phyloP scores from a whole-genome alignment of 2,329 filamentous ascomycete genomes.

The Colletotrichum lindemuthianum region DNA sequence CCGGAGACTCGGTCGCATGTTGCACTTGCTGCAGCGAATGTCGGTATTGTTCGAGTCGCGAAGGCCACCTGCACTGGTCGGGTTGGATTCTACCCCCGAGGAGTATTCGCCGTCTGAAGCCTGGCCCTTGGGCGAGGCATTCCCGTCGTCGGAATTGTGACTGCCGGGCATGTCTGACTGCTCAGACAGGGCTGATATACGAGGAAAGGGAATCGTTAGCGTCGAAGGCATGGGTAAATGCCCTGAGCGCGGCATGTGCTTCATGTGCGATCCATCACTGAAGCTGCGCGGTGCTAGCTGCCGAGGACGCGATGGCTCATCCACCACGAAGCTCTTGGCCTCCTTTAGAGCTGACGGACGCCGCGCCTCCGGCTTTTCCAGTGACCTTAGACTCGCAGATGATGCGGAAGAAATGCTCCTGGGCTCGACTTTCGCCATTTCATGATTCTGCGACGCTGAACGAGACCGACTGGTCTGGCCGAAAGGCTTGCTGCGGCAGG shows the following conservation, averaged over 20 bases:
- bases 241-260: not conserved
- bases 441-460: not conserved
- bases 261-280: not conserved
- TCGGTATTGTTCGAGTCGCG: conserved; percentile 21
- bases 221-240: conserved; percentile 12
- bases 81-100: conserved; percentile 27
- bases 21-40: conserved; percentile 33
- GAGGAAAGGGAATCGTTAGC: conserved; percentile 25
- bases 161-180: conserved; percentile 16
- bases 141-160: not conserved
- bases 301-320: not conserved
- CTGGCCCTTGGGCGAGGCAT: conserved; percentile 3
- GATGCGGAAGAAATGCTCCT: conserved; percentile 19
- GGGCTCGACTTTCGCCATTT: not conserved
- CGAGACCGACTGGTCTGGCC: not conserved
- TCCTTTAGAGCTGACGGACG: not conserved
- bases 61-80: conserved; percentile 21
- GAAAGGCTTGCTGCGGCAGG: conserved; percentile 16
- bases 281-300: not conserved
- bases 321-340: not conserved
- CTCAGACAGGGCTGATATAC: conserved; percentile 30
- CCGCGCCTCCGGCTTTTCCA: not conserved
- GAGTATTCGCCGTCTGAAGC: conserved; percentile 30
- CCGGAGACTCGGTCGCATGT: conserved; percentile 29
- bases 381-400: not conserved